These are phyloP conservation scores for Globisporangium splendens DNA, from an alignment of 352 stramenopile genomes.

Conservation along the genomic window DNA sequence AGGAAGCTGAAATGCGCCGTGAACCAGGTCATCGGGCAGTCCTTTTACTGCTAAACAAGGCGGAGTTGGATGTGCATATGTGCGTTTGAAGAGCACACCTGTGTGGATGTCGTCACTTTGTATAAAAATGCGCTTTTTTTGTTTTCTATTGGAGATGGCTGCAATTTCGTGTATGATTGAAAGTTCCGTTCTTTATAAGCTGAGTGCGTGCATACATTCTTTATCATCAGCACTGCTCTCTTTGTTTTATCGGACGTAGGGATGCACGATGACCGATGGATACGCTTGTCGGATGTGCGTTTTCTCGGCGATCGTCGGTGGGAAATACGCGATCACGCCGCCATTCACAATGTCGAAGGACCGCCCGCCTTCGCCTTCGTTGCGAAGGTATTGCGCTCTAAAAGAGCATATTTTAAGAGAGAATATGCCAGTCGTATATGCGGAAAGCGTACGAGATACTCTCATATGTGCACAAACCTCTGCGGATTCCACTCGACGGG, in stretches of 20 bases:
- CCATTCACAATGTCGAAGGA: slow-evolving; percentile 71
- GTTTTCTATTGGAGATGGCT: no score
- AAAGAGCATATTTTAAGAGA: neutral
- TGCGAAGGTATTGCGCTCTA: slow-evolving; percentile 72
- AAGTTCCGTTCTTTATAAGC: no score
- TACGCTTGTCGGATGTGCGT: slow-evolving; percentile 57
- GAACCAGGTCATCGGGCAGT: slow-evolving; percentile 1
- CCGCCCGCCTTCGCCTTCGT: slow-evolving; percentile 56
- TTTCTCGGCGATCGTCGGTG: slow-evolving; percentile 67
- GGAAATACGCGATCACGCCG: slow-evolving; percentile 43
- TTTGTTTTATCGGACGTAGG: slow-evolving; percentile 44
- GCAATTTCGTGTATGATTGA: no score
- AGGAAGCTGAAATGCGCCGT: slow-evolving; percentile 6
- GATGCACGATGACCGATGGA: slow-evolving; percentile 62
- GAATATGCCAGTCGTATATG: neutral
- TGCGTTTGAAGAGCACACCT: neutral
- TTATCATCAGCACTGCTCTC: neutral
- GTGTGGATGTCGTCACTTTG: neutral
- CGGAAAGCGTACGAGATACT: no score
- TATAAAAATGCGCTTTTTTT: no score
- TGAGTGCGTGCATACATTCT: no score
- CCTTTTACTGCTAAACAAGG: slow-evolving; percentile 14
- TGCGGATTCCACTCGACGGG: slow-evolving; percentile 48
- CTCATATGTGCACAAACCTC: slow-evolving; percentile 20
- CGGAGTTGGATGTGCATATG: neutral